Conservation (phyloP, 2,329 filamentous ascomycete genomes). For the Albifimbria verrucaria region DNA sequence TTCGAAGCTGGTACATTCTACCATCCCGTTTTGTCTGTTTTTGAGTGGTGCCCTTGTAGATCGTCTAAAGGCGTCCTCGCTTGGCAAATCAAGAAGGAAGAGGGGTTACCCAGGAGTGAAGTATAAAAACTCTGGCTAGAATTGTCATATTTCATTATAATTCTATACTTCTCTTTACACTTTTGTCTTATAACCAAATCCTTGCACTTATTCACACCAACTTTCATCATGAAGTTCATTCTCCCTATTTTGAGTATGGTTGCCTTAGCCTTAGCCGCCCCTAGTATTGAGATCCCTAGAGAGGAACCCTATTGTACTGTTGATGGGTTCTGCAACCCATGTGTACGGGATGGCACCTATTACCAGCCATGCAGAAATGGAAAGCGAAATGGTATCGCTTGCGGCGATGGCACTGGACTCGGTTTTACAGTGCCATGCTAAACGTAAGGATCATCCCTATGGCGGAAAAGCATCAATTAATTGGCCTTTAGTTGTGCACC, state of each 20-base stretch:
- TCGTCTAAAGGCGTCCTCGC: too few relatives aligned
- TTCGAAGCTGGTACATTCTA: too few relatives aligned
- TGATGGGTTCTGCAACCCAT: neutral
- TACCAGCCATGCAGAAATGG: neutral
- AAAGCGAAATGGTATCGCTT: neutral
- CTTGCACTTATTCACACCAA: too few relatives aligned
- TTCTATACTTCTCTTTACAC: too few relatives aligned
- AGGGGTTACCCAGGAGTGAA: too few relatives aligned
- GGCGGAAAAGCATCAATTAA: neutral
- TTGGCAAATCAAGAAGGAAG: too few relatives aligned
- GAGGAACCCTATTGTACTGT: neutral
- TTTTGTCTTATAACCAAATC: too few relatives aligned
- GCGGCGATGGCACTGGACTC: neutral
- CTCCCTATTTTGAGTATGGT: neutral
- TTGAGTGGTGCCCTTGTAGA: too few relatives aligned
- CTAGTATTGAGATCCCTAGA: neutral
- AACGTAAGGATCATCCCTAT: neutral
- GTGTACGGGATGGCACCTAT: neutral
- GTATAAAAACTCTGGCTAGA: too few relatives aligned
- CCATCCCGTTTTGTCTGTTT: too few relatives aligned
- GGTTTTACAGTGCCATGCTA: neutral
- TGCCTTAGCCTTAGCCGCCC: neutral
- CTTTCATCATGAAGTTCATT: neutral
- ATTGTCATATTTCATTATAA: too few relatives aligned
- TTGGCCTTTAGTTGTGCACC: too few relatives aligned